These are phyloP conservation scores for Bacidia rubella DNA, from an alignment of 495 filamentous ascomycete genomes.

Conservation along the genomic window DNA sequence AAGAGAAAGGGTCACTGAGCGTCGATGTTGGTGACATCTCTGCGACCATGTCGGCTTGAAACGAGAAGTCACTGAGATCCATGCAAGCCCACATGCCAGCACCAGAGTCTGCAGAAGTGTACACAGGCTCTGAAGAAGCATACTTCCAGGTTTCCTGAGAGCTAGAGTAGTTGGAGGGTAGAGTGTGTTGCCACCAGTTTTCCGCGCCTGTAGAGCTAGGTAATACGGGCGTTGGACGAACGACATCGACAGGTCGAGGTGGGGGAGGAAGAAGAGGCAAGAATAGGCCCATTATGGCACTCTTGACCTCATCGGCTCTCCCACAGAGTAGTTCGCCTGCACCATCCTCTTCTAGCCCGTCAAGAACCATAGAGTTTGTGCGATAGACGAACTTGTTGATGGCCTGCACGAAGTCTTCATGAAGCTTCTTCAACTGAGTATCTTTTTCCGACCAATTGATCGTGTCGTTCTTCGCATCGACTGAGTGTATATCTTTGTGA, in stretches of 20 bases:
- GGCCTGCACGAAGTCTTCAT: conserved; percentile 93
- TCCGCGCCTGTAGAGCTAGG: conserved; percentile 70
- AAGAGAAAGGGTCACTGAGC: conserved; percentile 66
- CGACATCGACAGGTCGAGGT: conserved; percentile 80
- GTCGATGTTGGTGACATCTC: conserved; percentile 52
- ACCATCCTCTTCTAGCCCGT: conserved; percentile 94
- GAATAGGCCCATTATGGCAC: conserved; percentile 70
- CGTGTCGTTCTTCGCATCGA: conserved; percentile 75
- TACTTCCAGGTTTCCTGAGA: conserved; percentile 90
- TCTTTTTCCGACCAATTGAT: conserved; percentile 98
- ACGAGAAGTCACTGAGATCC: conserved; percentile 51
- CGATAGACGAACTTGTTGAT: conserved; percentile 96
- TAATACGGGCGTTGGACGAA: conserved; percentile 70
- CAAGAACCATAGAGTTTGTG: conserved; percentile 75
- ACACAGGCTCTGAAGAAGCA: conserved; percentile 71
- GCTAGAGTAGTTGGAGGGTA: conserved; percentile 41
- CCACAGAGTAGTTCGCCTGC: conserved; percentile 86
- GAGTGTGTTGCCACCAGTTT: conserved; percentile 61
- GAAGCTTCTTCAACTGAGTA: conserved; percentile 86
- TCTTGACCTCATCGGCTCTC: conserved; percentile 88
- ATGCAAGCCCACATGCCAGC: conserved; percentile 72
- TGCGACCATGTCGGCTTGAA: conserved; percentile 25
- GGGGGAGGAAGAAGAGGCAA: conserved; percentile 85
- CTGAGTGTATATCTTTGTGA: conserved; percentile 92
- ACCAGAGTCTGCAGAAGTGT: conserved; percentile 56